Evolutionary conservation across 441 rosid species (phyloP).

Genomic region (Omphalea diandra): DNA sequence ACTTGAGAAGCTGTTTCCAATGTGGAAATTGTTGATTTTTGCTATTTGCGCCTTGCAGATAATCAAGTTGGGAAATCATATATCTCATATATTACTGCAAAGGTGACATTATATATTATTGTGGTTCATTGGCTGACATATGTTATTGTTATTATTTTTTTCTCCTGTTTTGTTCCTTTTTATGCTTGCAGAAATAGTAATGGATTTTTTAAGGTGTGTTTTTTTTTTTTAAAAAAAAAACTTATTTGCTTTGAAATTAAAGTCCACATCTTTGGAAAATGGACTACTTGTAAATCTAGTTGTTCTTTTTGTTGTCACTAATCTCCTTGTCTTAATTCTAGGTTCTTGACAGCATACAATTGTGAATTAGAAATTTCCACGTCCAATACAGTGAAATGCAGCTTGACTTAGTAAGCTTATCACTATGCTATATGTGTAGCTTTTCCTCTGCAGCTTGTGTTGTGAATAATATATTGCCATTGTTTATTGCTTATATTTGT

Average conservation of each 20-base stretch:
- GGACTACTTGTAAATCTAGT: neutral
- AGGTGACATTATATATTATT: constrained; percentile 47
- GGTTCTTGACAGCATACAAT: constrained; percentile 89
- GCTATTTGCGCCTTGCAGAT: constrained; percentile 43
- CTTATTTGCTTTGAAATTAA: neutral
- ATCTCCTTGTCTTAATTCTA: constrained; percentile 30
- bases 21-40: neutral
- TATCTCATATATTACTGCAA: constrained; percentile 73
- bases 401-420: constrained; percentile 53
- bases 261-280: neutral
- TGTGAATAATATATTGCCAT: neutral
- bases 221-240: neutral
- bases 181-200: neutral
- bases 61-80: constrained; percentile 77
- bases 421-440: constrained; percentile 3
- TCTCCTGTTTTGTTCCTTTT: neutral
- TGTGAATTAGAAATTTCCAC: constrained; percentile 79
- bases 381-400: constrained; percentile 54
- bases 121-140: too few species aligned
- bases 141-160: too few species aligned
- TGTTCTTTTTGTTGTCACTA: constrained; percentile 1
- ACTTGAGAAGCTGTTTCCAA: too few species aligned
- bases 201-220: constrained; percentile 1
- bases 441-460: constrained; percentile 8
- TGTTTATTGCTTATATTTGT: neutral